These are phyloP conservation scores for Saccharum hybrid DNA, from an alignment of 202 grass and related monocot genomes.

Conservation along the genomic window DNA sequence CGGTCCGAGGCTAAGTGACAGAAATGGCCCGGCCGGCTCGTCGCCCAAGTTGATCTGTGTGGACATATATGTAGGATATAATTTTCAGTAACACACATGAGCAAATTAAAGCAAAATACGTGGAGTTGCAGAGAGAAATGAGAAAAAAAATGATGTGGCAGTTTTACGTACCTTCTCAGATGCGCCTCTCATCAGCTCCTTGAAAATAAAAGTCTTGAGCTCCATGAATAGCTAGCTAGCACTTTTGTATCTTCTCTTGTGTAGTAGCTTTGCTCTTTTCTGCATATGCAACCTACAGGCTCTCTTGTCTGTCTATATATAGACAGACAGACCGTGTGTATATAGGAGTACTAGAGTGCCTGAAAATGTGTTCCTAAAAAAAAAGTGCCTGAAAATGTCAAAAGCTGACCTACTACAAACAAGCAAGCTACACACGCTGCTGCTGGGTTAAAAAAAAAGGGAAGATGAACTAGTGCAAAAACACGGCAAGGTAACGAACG, in stretches of 20 bases:
- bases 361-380: slow-evolving; percentile 23
- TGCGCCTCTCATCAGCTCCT: slow-evolving; percentile 36
- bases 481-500: slow-evolving; percentile 5
- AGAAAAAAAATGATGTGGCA: background rate
- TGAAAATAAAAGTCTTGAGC: slow-evolving; percentile 33
- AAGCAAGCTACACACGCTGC: background rate
- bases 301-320: background rate
- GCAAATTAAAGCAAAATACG: too few relatives aligned
- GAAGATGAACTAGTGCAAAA: background rate
- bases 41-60: background rate
- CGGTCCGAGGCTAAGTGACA: slow-evolving; percentile 42
- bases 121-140: background rate
- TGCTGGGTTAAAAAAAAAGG: background rate
- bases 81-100: background rate
- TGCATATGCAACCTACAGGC: slow-evolving; percentile 12
- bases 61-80: background rate
- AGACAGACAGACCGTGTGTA: too few relatives aligned
- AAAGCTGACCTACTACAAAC: slow-evolving; percentile 20
- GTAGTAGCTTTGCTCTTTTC: background rate
- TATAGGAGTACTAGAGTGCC: too few relatives aligned
- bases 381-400: slow-evolving; percentile 37
- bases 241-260: background rate
- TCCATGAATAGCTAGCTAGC: slow-evolving; percentile 16
- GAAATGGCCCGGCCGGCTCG: background rate
- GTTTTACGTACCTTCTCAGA: slow-evolving; percentile 30